These are phyloP conservation scores for Lactarius sanguifluus DNA, from an alignment of 768 basidiomycete species.

Conservation along the genomic window DNA sequence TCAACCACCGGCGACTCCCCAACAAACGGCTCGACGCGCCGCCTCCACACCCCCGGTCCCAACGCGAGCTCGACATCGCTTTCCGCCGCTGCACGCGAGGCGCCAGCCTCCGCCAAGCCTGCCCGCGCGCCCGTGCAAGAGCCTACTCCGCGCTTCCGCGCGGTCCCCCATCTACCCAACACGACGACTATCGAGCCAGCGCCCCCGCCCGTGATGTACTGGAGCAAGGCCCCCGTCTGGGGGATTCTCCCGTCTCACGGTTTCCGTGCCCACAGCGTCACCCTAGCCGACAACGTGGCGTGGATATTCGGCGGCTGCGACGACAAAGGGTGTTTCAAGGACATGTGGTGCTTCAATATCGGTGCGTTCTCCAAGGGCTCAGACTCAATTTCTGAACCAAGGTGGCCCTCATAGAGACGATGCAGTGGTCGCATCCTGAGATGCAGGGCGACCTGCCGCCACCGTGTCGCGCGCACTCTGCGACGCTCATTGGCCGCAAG, in stretches of 20 bases:
- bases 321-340: constrained; percentile 68
- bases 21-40: constrained; percentile 18
- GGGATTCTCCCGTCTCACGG: constrained; percentile 63
- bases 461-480: constrained; percentile 84
- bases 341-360: constrained; percentile 83
- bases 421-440: constrained; percentile 84
- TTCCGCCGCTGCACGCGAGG: constrained; percentile 32
- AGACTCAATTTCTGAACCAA: background rate
- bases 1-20: constrained; percentile 23
- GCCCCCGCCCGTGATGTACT: constrained; percentile 79
- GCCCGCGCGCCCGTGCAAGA: constrained; percentile 1
- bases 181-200: constrained; percentile 57
- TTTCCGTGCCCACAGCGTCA: constrained; percentile 82
- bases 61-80: constrained; percentile 29
- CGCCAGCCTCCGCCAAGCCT: constrained; percentile 13
- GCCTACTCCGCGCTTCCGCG: constrained; percentile 42
- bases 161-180: constrained; percentile 60
- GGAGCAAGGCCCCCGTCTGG: constrained; percentile 81
- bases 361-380: constrained; percentile 43
- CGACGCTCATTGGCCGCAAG: constrained; percentile 77
- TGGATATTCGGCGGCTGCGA: constrained; percentile 94
- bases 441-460: constrained; percentile 77
- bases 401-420: constrained; percentile 56
- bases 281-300: constrained; percentile 74
- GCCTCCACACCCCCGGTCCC: constrained; percentile 16